Evolutionary conservation across 345 rosid species (phyloP), one percentile per base, ranked within the genome.

Genomic region (Melastoma malabathricum): DNA sequence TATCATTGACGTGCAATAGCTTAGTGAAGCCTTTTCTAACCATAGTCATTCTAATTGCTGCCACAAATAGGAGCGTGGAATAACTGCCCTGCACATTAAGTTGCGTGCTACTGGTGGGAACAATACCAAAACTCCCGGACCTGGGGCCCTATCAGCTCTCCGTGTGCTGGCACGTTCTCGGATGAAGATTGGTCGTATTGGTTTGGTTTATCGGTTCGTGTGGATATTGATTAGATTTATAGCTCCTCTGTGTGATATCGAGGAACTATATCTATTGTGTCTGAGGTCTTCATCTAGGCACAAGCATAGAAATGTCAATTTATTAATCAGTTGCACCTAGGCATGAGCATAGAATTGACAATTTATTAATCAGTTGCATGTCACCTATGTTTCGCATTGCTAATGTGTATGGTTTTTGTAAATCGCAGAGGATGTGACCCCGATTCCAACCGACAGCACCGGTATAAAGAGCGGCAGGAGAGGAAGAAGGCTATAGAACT

Each of bases 161-260:
- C 67, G 94, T 62, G 94, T 89, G 14, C 73, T 84, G 63, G 89
- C 94, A 58, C 89, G 94, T 61, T 77, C 94, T 25, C 89, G 94
- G 52, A 79, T 85, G 90, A 82, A 72, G 64, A 82, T 82, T 48
- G 90, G 87, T 15, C 90, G 94, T 53, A 85, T 85, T 55, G 94
- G 94, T 81, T 60, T 44, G 57, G 25, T 4, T 6, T 29, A 29
- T 6, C 9, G 38, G 38, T 29, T 1, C 9, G 9, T 29, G n/a
- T n/a, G n/a, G n/a, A n/a, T n/a, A n/a, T n/a, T n/a, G n/a, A n/a
- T n/a, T n/a, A n/a, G n/a, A n/a, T n/a, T n/a, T n/a, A n/a, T n/a
- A n/a, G n/a, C n/a, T n/a, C n/a, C n/a, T n/a, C n/a, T n/a, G n/a
- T n/a, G n/a, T n/a, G n/a, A n/a, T n/a, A n/a, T n/a, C n/a, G n/a